These are phyloP conservation scores for Fusarium nematophilum DNA, from an alignment of 2,329 filamentous ascomycete genomes.

Conservation along the genomic window DNA sequence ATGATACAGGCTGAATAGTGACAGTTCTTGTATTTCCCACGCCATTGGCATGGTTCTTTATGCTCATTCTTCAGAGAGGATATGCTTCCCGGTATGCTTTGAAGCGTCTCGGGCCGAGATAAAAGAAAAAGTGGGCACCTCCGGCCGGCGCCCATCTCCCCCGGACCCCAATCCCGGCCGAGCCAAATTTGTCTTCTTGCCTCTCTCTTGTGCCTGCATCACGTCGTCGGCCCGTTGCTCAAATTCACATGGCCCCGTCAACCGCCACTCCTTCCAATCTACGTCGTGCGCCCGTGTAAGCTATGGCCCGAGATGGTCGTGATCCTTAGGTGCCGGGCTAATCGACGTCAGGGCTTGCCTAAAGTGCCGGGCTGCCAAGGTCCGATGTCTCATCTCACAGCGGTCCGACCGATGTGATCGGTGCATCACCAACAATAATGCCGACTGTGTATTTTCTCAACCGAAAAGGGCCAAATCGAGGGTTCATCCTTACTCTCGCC, in stretches of 20 bases:
- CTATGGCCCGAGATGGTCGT: too few relatives aligned
- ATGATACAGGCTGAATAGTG: too few relatives aligned
- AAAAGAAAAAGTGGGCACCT: too few relatives aligned
- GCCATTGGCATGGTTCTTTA: background rate
- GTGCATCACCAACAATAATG: conserved; percentile 12
- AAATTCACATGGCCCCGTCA: conserved; percentile 27
- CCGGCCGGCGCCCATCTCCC: too few relatives aligned
- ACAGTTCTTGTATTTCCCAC: background rate
- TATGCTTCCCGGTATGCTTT: background rate
- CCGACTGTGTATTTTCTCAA: conserved; percentile 17
- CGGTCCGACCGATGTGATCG: conserved; percentile 9
- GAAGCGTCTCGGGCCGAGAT: background rate
- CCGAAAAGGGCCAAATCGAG: conserved; percentile 7
- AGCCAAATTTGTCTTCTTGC: background rate
- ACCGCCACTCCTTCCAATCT: conserved; percentile 29
- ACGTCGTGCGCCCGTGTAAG: conserved; percentile 31
- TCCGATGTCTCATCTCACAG: conserved; percentile 15
- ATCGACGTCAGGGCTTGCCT: conserved; percentile 15
- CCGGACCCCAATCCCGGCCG: background rate
- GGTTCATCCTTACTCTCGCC: conserved; percentile 4
- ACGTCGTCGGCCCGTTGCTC: background rate
- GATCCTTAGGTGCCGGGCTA: conserved; percentile 1
- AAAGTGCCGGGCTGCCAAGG: conserved; percentile 16
- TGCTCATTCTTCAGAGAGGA: background rate
- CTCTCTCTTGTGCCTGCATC: background rate